Evolutionary conservation across 805 yeast genomes (phyloP), one percentile per base, ranked within the genome.

Genomic region (Yamadazyma ubonensis): DNA sequence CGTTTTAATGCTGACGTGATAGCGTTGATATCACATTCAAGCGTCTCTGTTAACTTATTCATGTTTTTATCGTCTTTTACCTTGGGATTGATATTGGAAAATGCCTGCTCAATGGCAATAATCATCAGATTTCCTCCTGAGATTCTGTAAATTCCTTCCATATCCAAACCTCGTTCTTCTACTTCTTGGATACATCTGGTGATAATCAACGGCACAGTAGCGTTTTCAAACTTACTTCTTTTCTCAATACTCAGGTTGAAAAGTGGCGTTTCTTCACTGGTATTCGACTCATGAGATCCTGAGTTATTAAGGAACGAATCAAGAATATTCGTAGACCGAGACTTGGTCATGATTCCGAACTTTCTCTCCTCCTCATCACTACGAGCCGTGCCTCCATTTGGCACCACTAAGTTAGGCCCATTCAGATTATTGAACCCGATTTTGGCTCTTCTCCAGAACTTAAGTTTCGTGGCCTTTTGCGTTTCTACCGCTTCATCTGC

Each of bases 81-180:
- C 9, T 54, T 51, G 6, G 49, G 47, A 23, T 43, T 42, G 22
- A 45, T 12, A 29, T 50, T 53, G 7, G 58, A 42, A 51, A 69
- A 69, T 1, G 73, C 68, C 37, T 57, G 60, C 43, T 67, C 73
- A 33, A 69, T 64, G n/a, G 68, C 59, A 17, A 75, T 78, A 39
- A 82, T 74, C 35, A 84, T 83, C 6, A 87, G 74, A 46, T 81
- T 75, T 4, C 87, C 85, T 1, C 96, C 99, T 33, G 95, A 83
- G 49, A 90, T 83, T 49, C 99, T 72, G 65, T 93, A 93, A 25
- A 93, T 75, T 6, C 99, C 99, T 61, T 90, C 98, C 45, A 72
- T 65, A 28, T 74, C 79, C 49, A 90, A 61, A 4, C 96, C 96
- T 42, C 87, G 70, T 5, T 57, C 55, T 63, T 91, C 96, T 38